Evolutionary conservation across 306 rosid genomes (phyloP).

Genomic region (Comarum palustre): DNA sequence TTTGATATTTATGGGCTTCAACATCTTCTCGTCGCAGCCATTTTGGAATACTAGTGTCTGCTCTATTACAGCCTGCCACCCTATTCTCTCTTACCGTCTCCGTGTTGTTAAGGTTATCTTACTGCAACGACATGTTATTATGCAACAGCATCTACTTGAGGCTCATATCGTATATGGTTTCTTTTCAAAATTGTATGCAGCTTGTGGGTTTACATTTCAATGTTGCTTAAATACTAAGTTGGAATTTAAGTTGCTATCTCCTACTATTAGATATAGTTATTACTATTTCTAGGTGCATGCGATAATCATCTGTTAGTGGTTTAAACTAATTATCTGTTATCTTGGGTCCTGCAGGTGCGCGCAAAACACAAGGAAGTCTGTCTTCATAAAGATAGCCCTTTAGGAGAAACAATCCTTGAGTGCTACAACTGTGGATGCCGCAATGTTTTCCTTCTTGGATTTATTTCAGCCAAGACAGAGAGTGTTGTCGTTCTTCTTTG

Average conservation of each 20-base stretch:
- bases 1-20: neutral
- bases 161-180: neutral
- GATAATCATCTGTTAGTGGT: too few species aligned
- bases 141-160: neutral
- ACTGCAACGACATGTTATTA: neutral
- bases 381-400: constrained; percentile 95
- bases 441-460: constrained; percentile 95
- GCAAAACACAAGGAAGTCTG: constrained; percentile 99
- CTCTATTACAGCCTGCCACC: neutral
- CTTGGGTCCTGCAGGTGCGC: constrained; percentile 65
- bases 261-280: neutral
- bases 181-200: neutral
- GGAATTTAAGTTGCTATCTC: neutral
- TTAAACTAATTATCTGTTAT: constrained; percentile 7
- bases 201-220: neutral
- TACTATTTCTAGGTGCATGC: neutral
- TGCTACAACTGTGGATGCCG: constrained; percentile 99
- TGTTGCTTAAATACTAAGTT: neutral
- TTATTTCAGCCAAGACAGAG: constrained; percentile 99
- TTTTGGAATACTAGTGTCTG: neutral
- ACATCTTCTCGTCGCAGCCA: neutral
- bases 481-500: constrained; percentile 98
- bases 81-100: neutral
- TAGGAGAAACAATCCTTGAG: constrained; percentile 99
- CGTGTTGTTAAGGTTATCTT: neutral